Conservation (phyloP, 2,329 filamentous ascomycete genomes). For the Acrodontium crateriforme region DNA sequence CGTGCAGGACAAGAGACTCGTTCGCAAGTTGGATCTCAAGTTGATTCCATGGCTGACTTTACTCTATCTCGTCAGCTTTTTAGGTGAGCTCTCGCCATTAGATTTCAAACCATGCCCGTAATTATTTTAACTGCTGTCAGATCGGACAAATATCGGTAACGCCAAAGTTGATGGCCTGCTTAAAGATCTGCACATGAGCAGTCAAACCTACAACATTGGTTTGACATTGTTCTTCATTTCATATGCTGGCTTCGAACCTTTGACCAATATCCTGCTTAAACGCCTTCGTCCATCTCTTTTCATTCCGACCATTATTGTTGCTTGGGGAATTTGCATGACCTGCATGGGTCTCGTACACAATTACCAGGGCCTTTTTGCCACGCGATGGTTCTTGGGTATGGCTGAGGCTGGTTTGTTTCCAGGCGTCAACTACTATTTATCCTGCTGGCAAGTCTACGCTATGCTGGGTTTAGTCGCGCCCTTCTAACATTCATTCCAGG, state of each 20-base stretch:
- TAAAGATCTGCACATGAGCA: conserved; percentile 28
- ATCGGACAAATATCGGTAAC: conserved; percentile 1
- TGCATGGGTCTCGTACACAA: conserved; percentile 19
- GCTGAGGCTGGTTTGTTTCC: conserved; percentile 10
- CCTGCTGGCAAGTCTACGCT: too few relatives aligned
- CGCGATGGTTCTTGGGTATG: conserved; percentile 14
- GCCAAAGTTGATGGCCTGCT: conserved; percentile 15
- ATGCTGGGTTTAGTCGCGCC: too few relatives aligned
- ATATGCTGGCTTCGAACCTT: conserved; percentile 26
- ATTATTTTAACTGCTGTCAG: not conserved
- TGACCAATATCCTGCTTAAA: conserved; percentile 29
- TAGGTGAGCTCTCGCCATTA: too few relatives aligned
- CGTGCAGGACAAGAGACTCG: conserved; percentile 44
- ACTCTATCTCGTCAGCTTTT: conserved; percentile 60
- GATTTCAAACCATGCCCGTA: too few relatives aligned
- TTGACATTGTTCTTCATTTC: conserved; percentile 29
- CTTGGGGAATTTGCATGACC: conserved; percentile 18
- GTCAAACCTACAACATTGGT: conserved; percentile 27
- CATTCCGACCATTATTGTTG: conserved; percentile 18
- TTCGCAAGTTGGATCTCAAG: conserved; percentile 47
- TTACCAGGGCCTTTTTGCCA: conserved; percentile 15
- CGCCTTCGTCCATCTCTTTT: conserved; percentile 32
- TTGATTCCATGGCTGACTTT: conserved; percentile 56
- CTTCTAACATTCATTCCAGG: too few relatives aligned
- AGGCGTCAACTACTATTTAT: conserved; percentile 55